Evolutionary conservation across 495 filamentous ascomycete genomes (phyloP).

Genomic region (Pyrenula aspistea): DNA sequence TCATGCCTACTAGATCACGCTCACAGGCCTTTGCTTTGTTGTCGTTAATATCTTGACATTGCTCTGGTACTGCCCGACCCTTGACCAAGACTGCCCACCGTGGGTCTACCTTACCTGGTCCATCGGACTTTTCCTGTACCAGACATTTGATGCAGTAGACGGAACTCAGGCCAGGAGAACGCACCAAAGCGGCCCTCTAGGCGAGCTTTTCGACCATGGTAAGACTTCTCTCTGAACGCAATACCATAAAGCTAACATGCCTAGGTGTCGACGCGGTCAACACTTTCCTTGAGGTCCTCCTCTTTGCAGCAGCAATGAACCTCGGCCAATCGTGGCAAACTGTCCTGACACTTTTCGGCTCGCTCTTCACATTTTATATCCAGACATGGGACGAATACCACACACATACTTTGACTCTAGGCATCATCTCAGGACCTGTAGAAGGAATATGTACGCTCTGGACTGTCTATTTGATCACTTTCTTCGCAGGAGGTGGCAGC

Average conservation of each 20-base stretch:
- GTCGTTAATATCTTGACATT: conserved; percentile 84
- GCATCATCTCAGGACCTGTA: conserved; percentile 86
- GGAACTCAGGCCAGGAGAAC: conserved; percentile 91
- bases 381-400: conserved; percentile 99
- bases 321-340: conserved; percentile 89
- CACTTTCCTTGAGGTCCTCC: conserved; percentile 81
- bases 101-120: conserved; percentile 96
- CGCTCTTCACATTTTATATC: conserved; percentile 85
- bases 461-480: conserved; percentile 74
- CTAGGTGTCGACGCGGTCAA: conserved; percentile 86
- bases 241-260: conserved; percentile 1
- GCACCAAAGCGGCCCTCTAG: conserved; percentile 81
- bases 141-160: conserved; percentile 97
- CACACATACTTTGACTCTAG: conserved; percentile 86
- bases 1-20: conserved; percentile 55
- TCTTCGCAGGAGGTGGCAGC: conserved; percentile 69
- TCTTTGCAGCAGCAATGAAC: conserved; percentile 86
- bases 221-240: conserved; percentile 3
- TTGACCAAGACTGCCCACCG: conserved; percentile 82
- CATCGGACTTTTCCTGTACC: conserved; percentile 83
- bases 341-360: conserved; percentile 71
- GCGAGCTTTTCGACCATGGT: conserved; percentile 96
- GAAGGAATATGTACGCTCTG: conserved; percentile 85
- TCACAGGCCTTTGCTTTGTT: conserved; percentile 85
- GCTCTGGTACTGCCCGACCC: conserved; percentile 88